Evolutionary conservation across 345 rosid species (phyloP).

Genomic region (Carallia pectinifolia): DNA sequence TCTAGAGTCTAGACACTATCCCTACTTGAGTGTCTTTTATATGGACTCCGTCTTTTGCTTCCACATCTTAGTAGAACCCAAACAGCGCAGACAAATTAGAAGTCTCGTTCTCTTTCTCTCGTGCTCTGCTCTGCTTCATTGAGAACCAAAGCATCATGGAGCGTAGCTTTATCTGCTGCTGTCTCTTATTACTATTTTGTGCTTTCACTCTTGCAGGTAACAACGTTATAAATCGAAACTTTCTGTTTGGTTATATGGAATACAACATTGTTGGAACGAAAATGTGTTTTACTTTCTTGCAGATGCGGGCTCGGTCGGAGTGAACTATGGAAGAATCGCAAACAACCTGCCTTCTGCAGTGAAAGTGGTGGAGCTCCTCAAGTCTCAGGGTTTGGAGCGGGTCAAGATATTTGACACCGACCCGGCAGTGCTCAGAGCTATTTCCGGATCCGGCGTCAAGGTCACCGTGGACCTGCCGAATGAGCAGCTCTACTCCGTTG

Average conservation of each 20-base stretch:
- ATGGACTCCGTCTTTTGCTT: too few relatives aligned
- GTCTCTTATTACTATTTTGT: constrained; percentile 4
- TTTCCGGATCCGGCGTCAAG: constrained; percentile 72
- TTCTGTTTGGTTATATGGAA: neutral
- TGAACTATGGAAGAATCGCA: constrained; percentile 88
- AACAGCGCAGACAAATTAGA: too few relatives aligned
- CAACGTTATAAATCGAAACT: too few relatives aligned
- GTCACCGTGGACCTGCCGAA: constrained; percentile 91
- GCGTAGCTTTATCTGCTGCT: neutral
- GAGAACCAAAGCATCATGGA: constrained; percentile 7
- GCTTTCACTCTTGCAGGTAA: constrained; percentile 16
- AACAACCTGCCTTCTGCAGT: constrained; percentile 72
- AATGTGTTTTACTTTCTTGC: constrained; percentile 15
- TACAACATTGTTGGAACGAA: too few relatives aligned
- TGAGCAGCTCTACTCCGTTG: constrained; percentile 59
- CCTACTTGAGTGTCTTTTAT: too few relatives aligned
- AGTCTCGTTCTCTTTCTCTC: neutral
- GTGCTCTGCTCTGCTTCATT: neutral
- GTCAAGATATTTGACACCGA: constrained; percentile 86
- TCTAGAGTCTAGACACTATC: too few relatives aligned
- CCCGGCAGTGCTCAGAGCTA: constrained; percentile 68
- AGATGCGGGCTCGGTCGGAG: constrained; percentile 81
- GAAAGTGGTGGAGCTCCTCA: constrained; percentile 68
- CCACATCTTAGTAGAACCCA: too few relatives aligned
- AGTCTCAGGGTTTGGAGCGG: constrained; percentile 61